phyloP scores from a whole-genome alignment of 1,284 basidiomycete species.

The Ceratobasidium sp. region DNA sequence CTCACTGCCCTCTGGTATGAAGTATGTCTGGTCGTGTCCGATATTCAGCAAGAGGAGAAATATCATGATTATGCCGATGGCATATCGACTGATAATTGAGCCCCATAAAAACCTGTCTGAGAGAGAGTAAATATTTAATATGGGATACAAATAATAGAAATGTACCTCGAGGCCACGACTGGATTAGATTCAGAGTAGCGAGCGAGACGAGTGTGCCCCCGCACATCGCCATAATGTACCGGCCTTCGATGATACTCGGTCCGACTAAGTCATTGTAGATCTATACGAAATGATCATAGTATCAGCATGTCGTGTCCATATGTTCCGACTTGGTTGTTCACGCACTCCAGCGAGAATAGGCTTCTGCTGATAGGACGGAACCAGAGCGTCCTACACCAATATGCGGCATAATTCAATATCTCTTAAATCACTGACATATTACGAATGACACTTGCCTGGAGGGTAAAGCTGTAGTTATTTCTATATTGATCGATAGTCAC shows the following conservation, averaged over 20 bases:
- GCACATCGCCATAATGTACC: constrained; percentile 24
- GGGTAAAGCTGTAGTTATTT: constrained; percentile 1
- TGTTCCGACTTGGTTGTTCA: not conserved
- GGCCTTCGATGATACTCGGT: not conserved
- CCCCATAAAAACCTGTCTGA: constrained; percentile 18
- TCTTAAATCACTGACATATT: not conserved
- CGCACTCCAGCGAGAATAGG: too few species aligned
- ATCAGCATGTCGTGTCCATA: not conserved
- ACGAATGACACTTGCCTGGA: not conserved
- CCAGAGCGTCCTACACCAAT: not conserved
- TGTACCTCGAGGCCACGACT: constrained; percentile 38
- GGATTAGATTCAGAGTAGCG: constrained; percentile 23
- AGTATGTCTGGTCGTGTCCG: constrained; percentile 22
- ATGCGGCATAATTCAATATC: not conserved
- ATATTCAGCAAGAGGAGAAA: constrained; percentile 16
- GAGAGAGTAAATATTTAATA: not conserved
- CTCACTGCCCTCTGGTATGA: not conserved
- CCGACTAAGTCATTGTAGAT: not conserved
- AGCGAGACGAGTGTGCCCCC: constrained; percentile 9
- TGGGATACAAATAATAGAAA: not conserved
- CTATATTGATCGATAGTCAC: not conserved
- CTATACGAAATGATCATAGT: not conserved
- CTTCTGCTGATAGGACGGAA: not conserved
- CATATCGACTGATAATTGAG: constrained; percentile 21
- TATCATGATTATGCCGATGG: not conserved